These are phyloP conservation scores for Suillus subluteus DNA, from an alignment of 768 basidiomycete genomes.

Conservation along the genomic window DNA sequence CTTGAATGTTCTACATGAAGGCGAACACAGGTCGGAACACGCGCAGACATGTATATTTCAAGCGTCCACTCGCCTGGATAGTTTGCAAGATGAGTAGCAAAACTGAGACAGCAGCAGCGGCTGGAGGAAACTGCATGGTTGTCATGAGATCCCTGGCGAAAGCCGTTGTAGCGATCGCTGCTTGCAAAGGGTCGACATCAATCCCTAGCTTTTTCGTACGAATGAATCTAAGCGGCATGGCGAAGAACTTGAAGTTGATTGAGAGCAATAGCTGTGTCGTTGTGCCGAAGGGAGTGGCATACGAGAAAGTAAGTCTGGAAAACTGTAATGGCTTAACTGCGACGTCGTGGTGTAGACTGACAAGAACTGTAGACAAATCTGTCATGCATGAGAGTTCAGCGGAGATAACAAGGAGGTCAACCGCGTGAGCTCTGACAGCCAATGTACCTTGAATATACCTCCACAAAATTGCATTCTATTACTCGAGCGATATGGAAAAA, in stretches of 20 bases:
- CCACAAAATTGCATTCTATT: no score
- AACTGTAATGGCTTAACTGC: neutral
- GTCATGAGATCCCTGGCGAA: conserved; percentile 36
- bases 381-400: neutral
- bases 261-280: neutral
- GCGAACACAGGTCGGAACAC: conserved; percentile 14
- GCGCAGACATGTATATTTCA: neutral
- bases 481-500: neutral
- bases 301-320: neutral
- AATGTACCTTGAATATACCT: neutral
- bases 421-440: neutral
- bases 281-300: neutral
- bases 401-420: neutral
- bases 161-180: conserved; percentile 33
- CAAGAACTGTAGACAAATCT: neutral
- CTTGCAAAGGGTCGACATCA: conserved; percentile 34
- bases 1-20: conserved; percentile 31
- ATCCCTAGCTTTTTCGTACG: conserved; percentile 29
- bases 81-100: conserved; percentile 49
- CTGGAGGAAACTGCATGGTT: conserved; percentile 46
- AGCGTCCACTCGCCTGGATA: conserved; percentile 39
- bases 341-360: neutral
- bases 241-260: conserved; percentile 9
- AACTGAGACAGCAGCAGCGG: conserved; percentile 41
- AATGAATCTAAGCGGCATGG: conserved; percentile 36